These are phyloP conservation scores for Geotrichum histeridarum DNA, from an alignment of 1,139 yeast species.

Conservation along the genomic window DNA sequence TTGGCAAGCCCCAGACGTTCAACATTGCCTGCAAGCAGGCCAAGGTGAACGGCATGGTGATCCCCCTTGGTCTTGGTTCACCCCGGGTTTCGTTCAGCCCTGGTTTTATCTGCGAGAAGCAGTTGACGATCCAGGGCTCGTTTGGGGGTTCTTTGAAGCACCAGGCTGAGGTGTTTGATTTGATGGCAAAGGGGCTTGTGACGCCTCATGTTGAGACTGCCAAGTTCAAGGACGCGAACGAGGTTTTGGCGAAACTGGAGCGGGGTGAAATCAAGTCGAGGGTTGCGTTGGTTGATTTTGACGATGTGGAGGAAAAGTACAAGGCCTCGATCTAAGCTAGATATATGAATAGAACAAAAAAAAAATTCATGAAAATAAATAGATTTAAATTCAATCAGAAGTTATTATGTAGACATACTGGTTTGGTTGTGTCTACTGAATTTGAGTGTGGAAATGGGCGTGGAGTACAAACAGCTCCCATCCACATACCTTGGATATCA, in stretches of 20 bases:
- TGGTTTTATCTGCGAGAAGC: conserved; percentile 33
- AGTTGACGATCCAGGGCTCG: conserved; percentile 42
- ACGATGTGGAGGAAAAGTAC: conserved; percentile 32
- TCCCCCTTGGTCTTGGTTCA: conserved; percentile 46
- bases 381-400: too few species aligned
- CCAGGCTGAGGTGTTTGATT: conserved; percentile 44
- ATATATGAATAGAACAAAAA: not conserved
- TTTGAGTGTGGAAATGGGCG: too few species aligned
- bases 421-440: too few species aligned
- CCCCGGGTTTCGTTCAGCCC: conserved; percentile 35
- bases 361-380: too few species aligned
- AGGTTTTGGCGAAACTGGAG: conserved; percentile 39
- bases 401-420: too few species aligned
- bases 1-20: conserved; percentile 43
- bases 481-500: too few species aligned
- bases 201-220: conserved; percentile 34
- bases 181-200: conserved; percentile 44
- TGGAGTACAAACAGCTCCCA: too few species aligned
- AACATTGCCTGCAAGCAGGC: conserved; percentile 32
- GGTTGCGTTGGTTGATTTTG: conserved; percentile 38
- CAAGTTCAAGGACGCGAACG: conserved; percentile 40
- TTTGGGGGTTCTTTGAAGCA: conserved; percentile 50
- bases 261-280: conserved; percentile 45
- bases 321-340: not conserved
- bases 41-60: conserved; percentile 41